Evolutionary conservation across 2,329 filamentous ascomycete genomes (phyloP), one percentile per base, ranked within the genome.

Genomic region (Aspergillus felis): DNA sequence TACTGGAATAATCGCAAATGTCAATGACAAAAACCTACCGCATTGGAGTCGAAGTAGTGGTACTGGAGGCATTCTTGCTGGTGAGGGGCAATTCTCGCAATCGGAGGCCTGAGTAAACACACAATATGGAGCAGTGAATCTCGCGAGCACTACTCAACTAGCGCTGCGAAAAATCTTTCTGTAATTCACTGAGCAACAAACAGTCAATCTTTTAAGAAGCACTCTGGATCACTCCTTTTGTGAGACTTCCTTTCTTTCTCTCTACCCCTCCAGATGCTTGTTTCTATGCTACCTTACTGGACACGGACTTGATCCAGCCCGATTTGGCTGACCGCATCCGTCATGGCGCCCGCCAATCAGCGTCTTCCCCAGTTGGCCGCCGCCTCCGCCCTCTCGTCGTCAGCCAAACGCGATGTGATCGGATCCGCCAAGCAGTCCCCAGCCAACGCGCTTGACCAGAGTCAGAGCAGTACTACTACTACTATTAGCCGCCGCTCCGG

Each of bases 21-120:
- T 24, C 25, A 28, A 55, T 60, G 44, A 55, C 24, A 10, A 22
- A 46, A 25, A 66, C 74, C 66, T 74, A 87, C 85, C 84, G 65
- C 78, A 81, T 68, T 81, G 78, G 54, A 97, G 86, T 66, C 91
- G 87, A 73, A 96, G 83, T 54, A 97, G 80, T 69, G 93, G 92
- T 60, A 94, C 85, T 71, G 89, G 44, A 47, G 44, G 89, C 83
- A 92, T 84, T 47, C 65, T 77, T 44, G 51, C 50, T 47, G 28
- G 57, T 42, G 54, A 14, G 51, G 44, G 20, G 22, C 22, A 25
- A 47, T 47, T 47, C 22, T 35, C 29, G 20, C 41, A 54, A 28
- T 47, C 10, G 14, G 10, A 47, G 44, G 24, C 10, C 12, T 5
- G 22, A 47, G 44, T 47, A 47, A 27, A 47, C 44, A 47, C 20